Evolutionary conservation across 768 basidiomycete species (phyloP).

Genomic region (Baorangia bicolor): DNA sequence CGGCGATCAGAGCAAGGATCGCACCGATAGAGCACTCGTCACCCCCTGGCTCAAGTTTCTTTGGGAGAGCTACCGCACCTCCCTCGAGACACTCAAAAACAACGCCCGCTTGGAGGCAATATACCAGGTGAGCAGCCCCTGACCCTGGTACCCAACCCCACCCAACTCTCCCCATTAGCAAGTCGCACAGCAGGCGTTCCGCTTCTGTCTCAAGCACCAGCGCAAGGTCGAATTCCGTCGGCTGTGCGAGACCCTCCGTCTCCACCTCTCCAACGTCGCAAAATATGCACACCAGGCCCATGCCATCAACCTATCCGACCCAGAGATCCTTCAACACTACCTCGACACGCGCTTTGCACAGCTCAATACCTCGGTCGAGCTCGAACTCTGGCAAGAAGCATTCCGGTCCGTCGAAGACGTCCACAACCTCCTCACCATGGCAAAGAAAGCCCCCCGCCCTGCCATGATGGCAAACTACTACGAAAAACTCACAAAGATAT

Average conservation of each 20-base stretch:
- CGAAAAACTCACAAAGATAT: slow-evolving; percentile 95
- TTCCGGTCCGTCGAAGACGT: slow-evolving; percentile 99
- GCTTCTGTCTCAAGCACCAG: slow-evolving; percentile 90
- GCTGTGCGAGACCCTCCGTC: slow-evolving; percentile 91
- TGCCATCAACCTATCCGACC: slow-evolving; percentile 92
- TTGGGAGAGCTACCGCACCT: slow-evolving; percentile 98
- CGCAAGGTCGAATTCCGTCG: slow-evolving; percentile 97
- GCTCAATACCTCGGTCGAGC: slow-evolving; percentile 93
- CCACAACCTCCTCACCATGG: slow-evolving; percentile 90
- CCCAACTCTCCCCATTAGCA: slow-evolving; percentile 45
- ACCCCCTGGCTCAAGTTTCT: slow-evolving; percentile 97
- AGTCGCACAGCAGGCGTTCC: slow-evolving; percentile 96
- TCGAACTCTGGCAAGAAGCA: slow-evolving; percentile 98
- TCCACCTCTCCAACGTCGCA: slow-evolving; percentile 91
- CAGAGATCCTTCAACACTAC: slow-evolving; percentile 92
- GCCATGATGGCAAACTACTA: slow-evolving; percentile 99
- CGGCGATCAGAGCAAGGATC: slow-evolving; percentile 86
- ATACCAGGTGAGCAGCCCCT: slow-evolving; percentile 72
- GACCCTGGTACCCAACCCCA: background rate
- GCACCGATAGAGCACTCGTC: slow-evolving; percentile 92
- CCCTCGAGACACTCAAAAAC: slow-evolving; percentile 93
- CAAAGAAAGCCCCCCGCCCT: slow-evolving; percentile 88
- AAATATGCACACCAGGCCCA: slow-evolving; percentile 95
- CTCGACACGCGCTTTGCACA: slow-evolving; percentile 97
- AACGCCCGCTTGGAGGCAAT: slow-evolving; percentile 89